These are phyloP conservation scores for Coemansia sp. DNA, from an alignment of 192 early-diverging fungal genomes.

Conservation along the genomic window DNA sequence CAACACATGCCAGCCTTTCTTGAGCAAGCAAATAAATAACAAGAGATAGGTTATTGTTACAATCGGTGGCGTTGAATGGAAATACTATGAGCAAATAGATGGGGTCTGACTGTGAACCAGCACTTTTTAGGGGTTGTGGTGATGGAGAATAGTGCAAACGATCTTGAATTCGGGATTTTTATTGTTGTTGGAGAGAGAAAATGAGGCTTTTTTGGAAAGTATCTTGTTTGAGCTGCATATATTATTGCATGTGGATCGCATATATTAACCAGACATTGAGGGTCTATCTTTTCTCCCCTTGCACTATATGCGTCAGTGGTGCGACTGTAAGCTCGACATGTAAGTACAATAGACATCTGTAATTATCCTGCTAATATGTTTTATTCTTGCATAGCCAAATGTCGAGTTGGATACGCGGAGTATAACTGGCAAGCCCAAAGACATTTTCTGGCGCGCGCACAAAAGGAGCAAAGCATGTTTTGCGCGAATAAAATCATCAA, in stretches of 20 bases:
- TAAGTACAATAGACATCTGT: not conserved
- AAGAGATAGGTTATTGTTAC: conserved; percentile 2
- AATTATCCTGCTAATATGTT: too few relatives aligned
- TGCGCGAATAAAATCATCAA: not conserved
- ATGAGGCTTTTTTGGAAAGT: not conserved
- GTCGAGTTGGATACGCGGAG: too few relatives aligned
- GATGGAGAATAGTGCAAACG: not conserved
- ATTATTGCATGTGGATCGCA: conserved; percentile 4
- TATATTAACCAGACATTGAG: conserved; percentile 4
- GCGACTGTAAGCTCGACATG: not conserved
- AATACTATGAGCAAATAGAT: not conserved
- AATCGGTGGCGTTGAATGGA: not conserved
- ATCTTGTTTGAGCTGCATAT: not conserved
- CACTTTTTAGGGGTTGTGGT: not conserved
- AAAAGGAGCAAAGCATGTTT: not conserved
- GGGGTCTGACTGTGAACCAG: not conserved
- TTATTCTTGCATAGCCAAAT: too few relatives aligned
- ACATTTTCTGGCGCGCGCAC: not conserved
- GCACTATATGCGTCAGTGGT: not conserved
- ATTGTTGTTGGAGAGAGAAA: not conserved
- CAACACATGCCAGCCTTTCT: not conserved
- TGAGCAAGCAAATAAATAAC: not conserved
- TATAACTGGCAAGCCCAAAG: too few relatives aligned
- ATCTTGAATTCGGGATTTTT: not conserved
- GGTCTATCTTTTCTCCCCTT: not conserved